Evolutionary conservation across 805 yeast species (phyloP), one percentile per base, ranked within the genome.

Genomic region (Zygosaccharomyces kombuchaensis): DNA sequence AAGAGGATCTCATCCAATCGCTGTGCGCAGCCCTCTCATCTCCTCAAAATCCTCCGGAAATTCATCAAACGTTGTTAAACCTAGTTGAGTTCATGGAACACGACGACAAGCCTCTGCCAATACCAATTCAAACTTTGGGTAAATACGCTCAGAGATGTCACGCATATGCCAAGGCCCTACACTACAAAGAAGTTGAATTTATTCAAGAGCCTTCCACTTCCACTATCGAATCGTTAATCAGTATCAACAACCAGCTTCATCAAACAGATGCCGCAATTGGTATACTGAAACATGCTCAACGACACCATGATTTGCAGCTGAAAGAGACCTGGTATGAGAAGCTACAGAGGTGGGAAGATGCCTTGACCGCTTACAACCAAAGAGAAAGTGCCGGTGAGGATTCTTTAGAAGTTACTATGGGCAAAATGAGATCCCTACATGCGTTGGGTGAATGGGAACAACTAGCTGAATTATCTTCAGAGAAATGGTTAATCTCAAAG

Each of bases 381-480:
- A 76, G 97, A 59, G 91, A 81, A 55, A 70, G 70, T 48, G 60
- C 60, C 8, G 65, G 69, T 6, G 69, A 67, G 34, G 84, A 82
- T 46, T 81, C 88, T 23, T 79, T 85, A 70, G 98, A 91, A 53
- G 83, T 89, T 1, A 85, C 91, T 4, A 82, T 91, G 90, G 99
- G 99, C 70, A 90, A 91, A 60, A 88, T 93, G 97, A 78, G 98
- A 66, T 90, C 98, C 66, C 71, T 91, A 51, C 97, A 93, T 68
- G 99, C 99, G 0, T 71, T 93, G n/a, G 99, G 99, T 40, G 97
- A 93, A 66, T 95, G 99, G 98, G 98, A 91, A 51, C 85, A 84
- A 55, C 71, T 95, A 19, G 82, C 95, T 9, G 85, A 84, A 49
- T 69, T 93, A 45, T 96, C 97, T 0, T 83, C 81, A 55, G 82